Evolutionary conservation across 2,329 filamentous ascomycete genomes (phyloP), one percentile per base, ranked within the genome.

Genomic region (Penicillium janthinellum): DNA sequence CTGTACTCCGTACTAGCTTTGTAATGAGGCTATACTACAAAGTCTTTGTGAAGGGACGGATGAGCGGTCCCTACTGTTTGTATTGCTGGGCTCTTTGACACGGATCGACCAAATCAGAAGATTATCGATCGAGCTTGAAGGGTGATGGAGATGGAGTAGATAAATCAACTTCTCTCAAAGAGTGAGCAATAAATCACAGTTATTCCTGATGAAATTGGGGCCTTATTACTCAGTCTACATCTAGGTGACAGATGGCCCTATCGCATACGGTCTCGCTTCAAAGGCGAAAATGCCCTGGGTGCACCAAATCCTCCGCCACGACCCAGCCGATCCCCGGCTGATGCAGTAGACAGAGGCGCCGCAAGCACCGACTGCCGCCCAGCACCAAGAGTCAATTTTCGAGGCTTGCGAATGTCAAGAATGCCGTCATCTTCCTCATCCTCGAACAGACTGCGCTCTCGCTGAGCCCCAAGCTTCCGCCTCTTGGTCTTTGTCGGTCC

Each of bases 371-470:
- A 65, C 42, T 58, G 67, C 14, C 67, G 64, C 14, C 66, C 67
- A 39, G 58, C 53, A 35, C 67, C 70, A 41, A 68, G 52, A 37
- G 57, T 65, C 52, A 71, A 50, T 52, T 71, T 73, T 34, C 71
- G 67, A 25, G 64, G 71, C 39, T 66, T 73, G 59, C 59, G 65
- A 28, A 54, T 60, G 35, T 69, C 68, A 15, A 59, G 42, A 3
- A 59, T 38, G 5, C 77, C 85, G 11, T 66, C 47, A 12, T 75
- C 86, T 8, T 90, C 88, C 4, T 88, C 88, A 8, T 89, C 88
- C 59, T 90, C 88, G 67, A 94, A 91, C 5, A 95, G 72, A 3
- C 86, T 90, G 66, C 79, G 82, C 64, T 86, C 86, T 50, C 84
- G 85, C 22, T 83, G 81, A 22, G 77, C 79, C 4, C 88, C 86